phyloP scores from a whole-genome alignment of 1,139 yeast genomes.

The Nakaseomyces glabratus region DNA sequence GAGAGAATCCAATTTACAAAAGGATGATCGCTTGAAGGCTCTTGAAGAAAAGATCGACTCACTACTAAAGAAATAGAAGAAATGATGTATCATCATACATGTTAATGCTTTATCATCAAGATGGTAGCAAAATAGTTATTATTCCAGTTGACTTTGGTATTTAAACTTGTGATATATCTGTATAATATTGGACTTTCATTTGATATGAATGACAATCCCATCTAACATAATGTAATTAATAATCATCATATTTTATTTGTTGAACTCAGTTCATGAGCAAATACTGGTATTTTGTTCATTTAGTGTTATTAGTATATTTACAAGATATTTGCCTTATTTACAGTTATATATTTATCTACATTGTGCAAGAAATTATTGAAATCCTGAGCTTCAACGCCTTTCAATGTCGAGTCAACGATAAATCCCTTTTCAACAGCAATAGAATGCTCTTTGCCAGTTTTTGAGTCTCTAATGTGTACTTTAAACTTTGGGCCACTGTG shows the following conservation, averaged over 20 bases:
- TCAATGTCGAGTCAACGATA: constrained; percentile 15
- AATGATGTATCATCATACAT: too few species aligned
- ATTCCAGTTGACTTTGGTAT: too few species aligned
- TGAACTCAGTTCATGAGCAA: too few species aligned
- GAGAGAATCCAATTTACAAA: constrained; percentile 46
- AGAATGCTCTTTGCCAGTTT: constrained; percentile 9
- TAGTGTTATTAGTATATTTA: constrained; percentile 8
- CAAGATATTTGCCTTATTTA: constrained; percentile 1
- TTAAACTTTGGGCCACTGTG: constrained; percentile 26
- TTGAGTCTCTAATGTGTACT: constrained; percentile 13
- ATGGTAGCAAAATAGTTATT: too few species aligned
- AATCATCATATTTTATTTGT: too few species aligned
- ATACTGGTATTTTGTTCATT: too few species aligned
- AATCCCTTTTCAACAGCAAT: constrained; percentile 26
- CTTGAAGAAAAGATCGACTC: constrained; percentile 39
- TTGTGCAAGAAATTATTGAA: constrained; percentile 47
- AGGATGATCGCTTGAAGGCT: constrained; percentile 47
- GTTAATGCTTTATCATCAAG: too few species aligned
- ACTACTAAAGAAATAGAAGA: constrained; percentile 20
- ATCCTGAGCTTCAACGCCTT: constrained; percentile 28
- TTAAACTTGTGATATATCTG: too few species aligned
- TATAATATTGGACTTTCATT: too few species aligned
- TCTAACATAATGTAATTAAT: too few species aligned
- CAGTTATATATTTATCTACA: constrained; percentile 2
- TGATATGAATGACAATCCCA: too few species aligned